Percentiles rank a stretch among this genome's conserved stretches.
Conservation (phyloP, 2,329 filamentous ascomycete species). For the Aspergillus ochraceus region DNA sequence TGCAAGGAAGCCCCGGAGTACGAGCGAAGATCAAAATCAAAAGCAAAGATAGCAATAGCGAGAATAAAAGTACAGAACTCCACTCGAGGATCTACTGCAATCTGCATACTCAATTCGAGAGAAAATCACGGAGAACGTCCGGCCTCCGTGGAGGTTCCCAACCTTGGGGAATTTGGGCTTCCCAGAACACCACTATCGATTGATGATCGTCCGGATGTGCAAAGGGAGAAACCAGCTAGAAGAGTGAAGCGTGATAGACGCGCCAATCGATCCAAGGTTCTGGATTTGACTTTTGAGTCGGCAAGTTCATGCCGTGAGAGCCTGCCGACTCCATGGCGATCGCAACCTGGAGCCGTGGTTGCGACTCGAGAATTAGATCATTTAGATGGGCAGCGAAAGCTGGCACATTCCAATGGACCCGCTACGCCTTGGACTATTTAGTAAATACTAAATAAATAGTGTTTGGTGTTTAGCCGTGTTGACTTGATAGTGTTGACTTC, state of each 20-base stretch:
- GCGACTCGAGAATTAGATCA: not conserved
- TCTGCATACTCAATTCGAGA: not conserved
- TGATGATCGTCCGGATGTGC: not conserved
- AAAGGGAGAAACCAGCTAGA: not conserved
- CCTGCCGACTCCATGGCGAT: not conserved
- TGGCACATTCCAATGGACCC: not conserved
- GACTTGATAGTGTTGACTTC: too few species aligned
- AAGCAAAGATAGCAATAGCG: not conserved
- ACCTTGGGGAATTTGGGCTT: not conserved
- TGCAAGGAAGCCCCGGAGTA: not conserved
- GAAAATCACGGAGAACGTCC: not conserved
- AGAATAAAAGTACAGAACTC: too few species aligned
- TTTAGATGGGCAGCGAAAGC: not conserved
- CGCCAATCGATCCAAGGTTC: not conserved
- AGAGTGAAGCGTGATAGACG: not conserved
- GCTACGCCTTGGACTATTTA: not conserved
- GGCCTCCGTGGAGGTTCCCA: not conserved
- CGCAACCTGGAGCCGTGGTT: not conserved
- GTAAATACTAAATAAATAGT: too few species aligned
- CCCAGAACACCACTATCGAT: not conserved
- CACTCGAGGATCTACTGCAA: not conserved
- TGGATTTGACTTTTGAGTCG: not conserved
- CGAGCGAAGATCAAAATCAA: not conserved
- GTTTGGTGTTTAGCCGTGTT: too few species aligned
- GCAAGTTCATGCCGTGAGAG: not conserved